These are phyloP conservation scores for Plectranthus barbatus DNA, from an alignment of 257 asterid species.

Conservation along the genomic window DNA sequence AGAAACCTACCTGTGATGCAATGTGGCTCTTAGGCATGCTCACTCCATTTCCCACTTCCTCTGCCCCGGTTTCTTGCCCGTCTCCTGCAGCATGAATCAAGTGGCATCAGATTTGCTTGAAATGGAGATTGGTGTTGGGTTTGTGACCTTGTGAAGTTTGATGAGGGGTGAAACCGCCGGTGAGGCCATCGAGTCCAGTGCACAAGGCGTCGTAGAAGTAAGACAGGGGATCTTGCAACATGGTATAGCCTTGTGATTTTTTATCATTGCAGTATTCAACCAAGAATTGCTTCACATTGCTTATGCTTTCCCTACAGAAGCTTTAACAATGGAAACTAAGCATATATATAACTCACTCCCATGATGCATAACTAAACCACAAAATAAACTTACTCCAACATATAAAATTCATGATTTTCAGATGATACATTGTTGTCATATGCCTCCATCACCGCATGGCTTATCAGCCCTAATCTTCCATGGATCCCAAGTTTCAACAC, in stretches of 20 bases:
- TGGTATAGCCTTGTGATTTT: conserved; percentile 32
- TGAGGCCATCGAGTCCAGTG: conserved; percentile 28
- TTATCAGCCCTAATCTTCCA: conserved; percentile 52
- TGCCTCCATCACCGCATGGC: conserved; percentile 50
- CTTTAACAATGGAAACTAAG: conserved; percentile 13
- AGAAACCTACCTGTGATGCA: conserved; percentile 40
- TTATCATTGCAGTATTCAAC: conserved; percentile 38
- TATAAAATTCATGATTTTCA: conserved; percentile 29
- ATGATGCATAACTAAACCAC: background rate
- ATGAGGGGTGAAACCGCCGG: background rate
- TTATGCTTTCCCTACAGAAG: conserved; percentile 38
- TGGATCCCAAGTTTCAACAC: conserved; percentile 49
- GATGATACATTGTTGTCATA: conserved; percentile 14
- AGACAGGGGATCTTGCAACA: conserved; percentile 50
- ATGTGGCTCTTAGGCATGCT: conserved; percentile 20
- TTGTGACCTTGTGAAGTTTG: conserved; percentile 8
- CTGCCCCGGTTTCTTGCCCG: background rate
- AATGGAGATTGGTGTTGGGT: too few species aligned
- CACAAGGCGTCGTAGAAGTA: conserved; percentile 45
- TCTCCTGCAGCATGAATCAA: conserved; percentile 4
- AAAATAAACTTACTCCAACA: conserved; percentile 43
- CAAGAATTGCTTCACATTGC: conserved; percentile 47
- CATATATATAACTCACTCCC: too few species aligned
- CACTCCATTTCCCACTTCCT: conserved; percentile 13
- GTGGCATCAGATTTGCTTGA: background rate